Conservation (phyloP, 2,329 filamentous ascomycete species). For the Metarhizium anisopliae region DNA sequence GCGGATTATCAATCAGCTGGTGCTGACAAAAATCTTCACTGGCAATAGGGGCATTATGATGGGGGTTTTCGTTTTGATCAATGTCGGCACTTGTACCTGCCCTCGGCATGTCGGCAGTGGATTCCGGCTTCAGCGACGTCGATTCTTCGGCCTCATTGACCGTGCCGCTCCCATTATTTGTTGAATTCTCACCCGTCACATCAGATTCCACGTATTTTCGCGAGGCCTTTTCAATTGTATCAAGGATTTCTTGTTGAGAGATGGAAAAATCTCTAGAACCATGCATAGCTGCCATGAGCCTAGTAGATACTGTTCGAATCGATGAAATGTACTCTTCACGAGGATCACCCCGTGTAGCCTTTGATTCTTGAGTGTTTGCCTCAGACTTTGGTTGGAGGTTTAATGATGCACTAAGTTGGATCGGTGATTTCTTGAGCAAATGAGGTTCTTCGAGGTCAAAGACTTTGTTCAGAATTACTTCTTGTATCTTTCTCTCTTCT, state of each 20-base stretch:
- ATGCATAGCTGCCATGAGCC: constrained; percentile 32
- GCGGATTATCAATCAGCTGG: background rate
- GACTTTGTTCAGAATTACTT: constrained; percentile 41
- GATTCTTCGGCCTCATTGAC: background rate
- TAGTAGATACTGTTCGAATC: constrained; percentile 31
- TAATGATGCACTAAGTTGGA: constrained; percentile 15
- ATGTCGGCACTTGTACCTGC: too few relatives aligned
- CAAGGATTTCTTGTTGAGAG: constrained; percentile 37
- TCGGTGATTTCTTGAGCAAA: constrained; percentile 25
- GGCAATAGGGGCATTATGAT: background rate
- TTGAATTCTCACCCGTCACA: background rate
- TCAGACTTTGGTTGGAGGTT: constrained; percentile 9
- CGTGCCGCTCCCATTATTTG: background rate
- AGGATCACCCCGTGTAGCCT: constrained; percentile 13
- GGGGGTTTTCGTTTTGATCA: background rate
- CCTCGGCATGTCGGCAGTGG: background rate
- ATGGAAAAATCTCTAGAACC: constrained; percentile 24
- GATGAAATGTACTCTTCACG: constrained; percentile 20
- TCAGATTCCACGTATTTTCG: constrained; percentile 37
- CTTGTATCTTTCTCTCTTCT: constrained; percentile 46
- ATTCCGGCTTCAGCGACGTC: background rate
- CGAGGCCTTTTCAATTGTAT: constrained; percentile 41
- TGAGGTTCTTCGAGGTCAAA: constrained; percentile 38
- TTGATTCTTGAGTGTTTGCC: constrained; percentile 13
- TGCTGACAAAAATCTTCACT: background rate